Evolutionary conservation across 2,329 filamentous ascomycete species (phyloP), one percentile per base, ranked within the genome.

Genomic region (Lomentospora prolificans): DNA sequence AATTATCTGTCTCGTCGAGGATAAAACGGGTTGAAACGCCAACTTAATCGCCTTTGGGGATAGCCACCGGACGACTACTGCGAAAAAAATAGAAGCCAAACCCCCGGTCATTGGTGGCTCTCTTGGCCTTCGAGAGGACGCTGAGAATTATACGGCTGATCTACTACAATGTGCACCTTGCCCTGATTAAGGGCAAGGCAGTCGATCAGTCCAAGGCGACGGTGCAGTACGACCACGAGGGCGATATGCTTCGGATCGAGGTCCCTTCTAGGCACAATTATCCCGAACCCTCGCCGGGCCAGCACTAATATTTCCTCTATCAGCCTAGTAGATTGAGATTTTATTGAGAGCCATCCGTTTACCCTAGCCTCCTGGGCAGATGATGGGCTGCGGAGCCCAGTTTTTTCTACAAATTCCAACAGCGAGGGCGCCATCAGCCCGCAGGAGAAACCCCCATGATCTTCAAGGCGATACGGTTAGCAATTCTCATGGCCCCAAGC

Each of bases 331-430:
- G 67, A 17, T 55, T 64, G 14, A 61, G 65, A 1, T 69, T 69
- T 53, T 78, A 75, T 75, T n/a, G 74, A 78, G 57, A 76, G 71
- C 57, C 75, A 78, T 41, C 75, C 75, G 0, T 78, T 78, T 52
- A 77, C 75, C 0, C 69, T 77, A 4, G 72, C 72, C 1, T 48
- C 17, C 12, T 36, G 25, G 10, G 53, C 58, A 10, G 19, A 55
- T 17, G 50, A 25, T 31, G 4, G 2, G n/a, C n/a, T 8, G 3
- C 36, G n/a, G 6, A 8, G n/a, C 12, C 3, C 14, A 2, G n/a
- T 17, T 19, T 5, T 17, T 41, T 2, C 5, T 8, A 17, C 6
- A 17, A 41, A 6, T 17, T 19, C n/a, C 14, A 41, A 41, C 5
- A 17, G 19, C 2, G 36, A 19, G 12, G 14, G 14, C 36, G 19